Evolutionary conservation across 2,329 filamentous ascomycete genomes (phyloP).

Genomic region (Trichoderma atroviride): DNA sequence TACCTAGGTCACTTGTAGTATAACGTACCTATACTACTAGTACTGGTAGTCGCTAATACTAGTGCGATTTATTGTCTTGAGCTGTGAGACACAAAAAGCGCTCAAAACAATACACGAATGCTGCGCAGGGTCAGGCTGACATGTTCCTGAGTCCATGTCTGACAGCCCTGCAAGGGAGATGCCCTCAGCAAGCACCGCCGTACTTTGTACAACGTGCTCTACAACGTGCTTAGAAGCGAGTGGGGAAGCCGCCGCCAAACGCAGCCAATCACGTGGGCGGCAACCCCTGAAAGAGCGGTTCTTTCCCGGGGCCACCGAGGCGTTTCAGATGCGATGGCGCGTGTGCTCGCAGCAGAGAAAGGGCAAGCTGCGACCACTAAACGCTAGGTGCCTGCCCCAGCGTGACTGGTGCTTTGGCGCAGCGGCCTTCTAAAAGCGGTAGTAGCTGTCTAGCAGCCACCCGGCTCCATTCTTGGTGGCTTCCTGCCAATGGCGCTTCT

Average conservation of each 20-base stretch:
- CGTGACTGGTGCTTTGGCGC: neutral
- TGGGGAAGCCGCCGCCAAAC: neutral
- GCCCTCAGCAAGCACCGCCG: neutral
- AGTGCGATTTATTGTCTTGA: neutral
- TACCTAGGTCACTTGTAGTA: neutral
- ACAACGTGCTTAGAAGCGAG: neutral
- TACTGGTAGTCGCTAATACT: neutral
- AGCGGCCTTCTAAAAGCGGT: neutral
- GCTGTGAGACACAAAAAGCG: neutral
- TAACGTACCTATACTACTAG: neutral
- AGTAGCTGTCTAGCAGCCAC: neutral
- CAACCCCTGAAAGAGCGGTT: constrained; percentile 25
- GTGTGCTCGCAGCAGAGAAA: constrained; percentile 1
- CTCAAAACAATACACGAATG: neutral
- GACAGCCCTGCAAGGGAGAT: constrained; percentile 12
- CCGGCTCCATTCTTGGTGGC: neutral
- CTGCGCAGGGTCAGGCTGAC: constrained; percentile 3
- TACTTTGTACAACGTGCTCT: neutral
- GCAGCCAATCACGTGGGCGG: constrained; percentile 12
- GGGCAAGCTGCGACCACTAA: neutral
- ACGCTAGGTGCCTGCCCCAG: neutral
- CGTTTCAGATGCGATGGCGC: constrained; percentile 32
- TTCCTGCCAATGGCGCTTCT: neutral
- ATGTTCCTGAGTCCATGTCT: constrained; percentile 4
- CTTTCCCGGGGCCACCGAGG: constrained; percentile 26